These are phyloP conservation scores for Claviceps humidiphila DNA, from an alignment of 2,329 filamentous ascomycete genomes.

Conservation along the genomic window DNA sequence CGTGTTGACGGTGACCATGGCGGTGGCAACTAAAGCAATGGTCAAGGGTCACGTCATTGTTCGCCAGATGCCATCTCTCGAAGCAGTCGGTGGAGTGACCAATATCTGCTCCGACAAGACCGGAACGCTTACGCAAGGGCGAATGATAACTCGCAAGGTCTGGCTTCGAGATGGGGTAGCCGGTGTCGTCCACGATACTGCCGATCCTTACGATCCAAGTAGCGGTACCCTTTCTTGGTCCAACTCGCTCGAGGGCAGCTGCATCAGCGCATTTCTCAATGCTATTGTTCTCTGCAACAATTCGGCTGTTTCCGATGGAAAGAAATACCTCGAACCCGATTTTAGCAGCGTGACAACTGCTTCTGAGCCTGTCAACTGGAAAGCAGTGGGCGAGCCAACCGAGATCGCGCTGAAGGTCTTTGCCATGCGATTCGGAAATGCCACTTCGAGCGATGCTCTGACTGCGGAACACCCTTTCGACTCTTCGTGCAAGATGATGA, in stretches of 20 bases:
- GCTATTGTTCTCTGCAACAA: conserved; percentile 52
- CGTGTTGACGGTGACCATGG: conserved; percentile 59
- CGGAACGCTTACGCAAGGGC: conserved; percentile 51
- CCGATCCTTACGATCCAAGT: conserved; percentile 47
- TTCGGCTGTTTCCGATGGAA: conserved; percentile 33
- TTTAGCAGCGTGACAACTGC: conserved; percentile 33
- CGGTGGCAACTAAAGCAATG: conserved; percentile 52
- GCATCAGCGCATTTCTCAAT: conserved; percentile 34
- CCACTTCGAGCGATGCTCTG: conserved; percentile 30
- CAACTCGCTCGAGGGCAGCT: conserved; percentile 24
- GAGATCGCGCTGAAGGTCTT: conserved; percentile 65
- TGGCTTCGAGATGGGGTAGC: conserved; percentile 43
- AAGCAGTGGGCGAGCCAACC: conserved; percentile 52
- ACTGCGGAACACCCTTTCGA: conserved; percentile 60
- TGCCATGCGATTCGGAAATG: conserved; percentile 51
- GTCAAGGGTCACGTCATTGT: conserved; percentile 52
- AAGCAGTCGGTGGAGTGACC: conserved; percentile 56
- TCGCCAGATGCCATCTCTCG: conserved; percentile 49
- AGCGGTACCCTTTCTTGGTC: conserved; percentile 38
- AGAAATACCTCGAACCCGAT: conserved; percentile 32
- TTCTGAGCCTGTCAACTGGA: conserved; percentile 36
- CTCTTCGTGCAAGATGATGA: conserved; percentile 63
- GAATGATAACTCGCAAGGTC: conserved; percentile 51
- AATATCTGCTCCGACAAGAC: conserved; percentile 62
- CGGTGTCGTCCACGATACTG: conserved; percentile 39